phyloP scores from a whole-genome alignment of 129 eudicot genomes.

The Tanacetum coccineum region DNA sequence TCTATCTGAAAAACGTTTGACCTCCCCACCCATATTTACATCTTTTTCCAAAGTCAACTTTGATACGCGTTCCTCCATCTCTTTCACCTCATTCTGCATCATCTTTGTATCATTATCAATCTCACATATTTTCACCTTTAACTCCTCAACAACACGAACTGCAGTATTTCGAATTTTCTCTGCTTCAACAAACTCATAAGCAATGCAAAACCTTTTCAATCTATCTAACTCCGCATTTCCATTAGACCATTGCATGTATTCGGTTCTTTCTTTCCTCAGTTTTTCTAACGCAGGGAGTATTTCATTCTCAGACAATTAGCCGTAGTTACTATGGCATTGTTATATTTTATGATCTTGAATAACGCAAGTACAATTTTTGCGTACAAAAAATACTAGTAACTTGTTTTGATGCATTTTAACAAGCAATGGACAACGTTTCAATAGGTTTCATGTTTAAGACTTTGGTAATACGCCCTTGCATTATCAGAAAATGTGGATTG shows the following conservation, averaged over 20 bases:
- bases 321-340: too few species aligned
- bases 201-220: conserved; percentile 87
- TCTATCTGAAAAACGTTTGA: conserved; percentile 65
- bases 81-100: conserved; percentile 55
- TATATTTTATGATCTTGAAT: too few species aligned
- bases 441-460: conserved; percentile 99
- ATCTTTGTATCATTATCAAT: conserved; percentile 40
- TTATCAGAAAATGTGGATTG: conserved; percentile 98
- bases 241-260: conserved; percentile 99
- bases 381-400: neutral
- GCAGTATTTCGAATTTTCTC: conserved; percentile 78
- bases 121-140: conserved; percentile 64
- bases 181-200: conserved; percentile 84
- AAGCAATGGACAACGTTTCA: conserved; percentile 95
- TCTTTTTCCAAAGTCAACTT: conserved; percentile 66
- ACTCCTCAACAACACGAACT: conserved; percentile 57
- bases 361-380: too few species aligned
- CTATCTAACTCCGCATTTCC: conserved; percentile 94
- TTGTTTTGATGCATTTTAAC: conserved; percentile 4
- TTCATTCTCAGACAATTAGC: conserved; percentile 34
- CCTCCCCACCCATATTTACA: conserved; percentile 89
- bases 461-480: conserved; percentile 99
- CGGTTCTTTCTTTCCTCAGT: conserved; percentile 88
- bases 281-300: conserved; percentile 93
- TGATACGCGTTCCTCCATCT: conserved; percentile 65